Evolutionary conservation across 805 yeast genomes (phyloP), one percentile per base, ranked within the genome.

Genomic region (Millerozyma acaciae): DNA sequence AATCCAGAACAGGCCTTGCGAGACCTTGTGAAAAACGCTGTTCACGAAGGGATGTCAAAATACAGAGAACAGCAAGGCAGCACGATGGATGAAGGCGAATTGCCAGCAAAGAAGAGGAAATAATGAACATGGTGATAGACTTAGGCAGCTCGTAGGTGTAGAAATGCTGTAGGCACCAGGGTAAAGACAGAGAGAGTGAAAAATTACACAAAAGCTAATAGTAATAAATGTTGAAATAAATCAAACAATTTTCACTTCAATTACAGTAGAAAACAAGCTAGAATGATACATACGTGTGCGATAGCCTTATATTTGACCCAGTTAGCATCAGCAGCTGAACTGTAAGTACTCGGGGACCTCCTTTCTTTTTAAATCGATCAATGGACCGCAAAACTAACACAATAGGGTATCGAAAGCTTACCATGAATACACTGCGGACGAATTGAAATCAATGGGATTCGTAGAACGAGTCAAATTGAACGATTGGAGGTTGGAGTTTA

Each of bases 1-100:
- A 80, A 86, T 48, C 86, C 90, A 3, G 95, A 88, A 53, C 85
- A 77, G 42, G 83, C 78, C 18, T 64, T 89, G 28, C 76, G 82
- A 48, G 76, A 76, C 26, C 75, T 82, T 45, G 76, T 89, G 20
- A 64, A 75, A 43, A 75, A 74, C 9, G 79, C 83, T 8, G 80
- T 89, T 4, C 74, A 79, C 26, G 72, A 75, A 30, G 80, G 80
- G 30, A 53, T 75, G 54, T 43, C 53, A 12, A 45, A 55, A 25
- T 57, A 47, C 43, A 42, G 44, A 23, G 47, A 44, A 10, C 49
- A 48, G 14, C 32, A 40, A 6, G 42, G 18, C 12, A 12, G 13
- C 10, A n/a, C 12, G 6, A 43, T 34, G 9, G 55, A 43, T 1
- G 50, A 42, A 10, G 62, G 57, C 21, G 55, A 43, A 20, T 48